Percentiles rank a stretch among this genome's conserved stretches.
Evolutionary conservation across 352 stramenopile species (phyloP).

Genomic region (Pythium dissotocum): DNA sequence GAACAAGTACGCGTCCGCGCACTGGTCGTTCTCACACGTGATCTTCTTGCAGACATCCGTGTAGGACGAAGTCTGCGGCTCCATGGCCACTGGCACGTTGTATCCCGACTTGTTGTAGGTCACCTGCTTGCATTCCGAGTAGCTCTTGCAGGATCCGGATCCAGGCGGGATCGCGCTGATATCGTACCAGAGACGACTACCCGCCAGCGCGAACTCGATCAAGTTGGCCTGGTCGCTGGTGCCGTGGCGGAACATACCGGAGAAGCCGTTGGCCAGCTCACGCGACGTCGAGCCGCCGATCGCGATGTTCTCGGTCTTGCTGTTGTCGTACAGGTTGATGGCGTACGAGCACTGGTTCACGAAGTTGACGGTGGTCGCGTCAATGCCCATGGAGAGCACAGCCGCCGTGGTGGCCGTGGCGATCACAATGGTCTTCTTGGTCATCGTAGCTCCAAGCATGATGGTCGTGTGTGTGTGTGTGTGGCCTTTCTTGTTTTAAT

Average conservation of each 20-base stretch:
- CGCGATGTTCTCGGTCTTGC: conserved; percentile 38
- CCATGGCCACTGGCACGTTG: conserved; percentile 53
- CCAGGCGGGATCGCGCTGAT: conserved; percentile 64
- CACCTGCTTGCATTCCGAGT: conserved; percentile 38
- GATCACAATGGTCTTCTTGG: conserved; percentile 37
- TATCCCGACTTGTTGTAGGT: conserved; percentile 49
- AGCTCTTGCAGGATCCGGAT: conserved; percentile 40
- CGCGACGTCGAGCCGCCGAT: conserved; percentile 36
- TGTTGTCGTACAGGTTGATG: conserved; percentile 66
- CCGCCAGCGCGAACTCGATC: not conserved
- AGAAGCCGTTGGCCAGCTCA: conserved; percentile 31
- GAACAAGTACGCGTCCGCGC: conserved; percentile 61
- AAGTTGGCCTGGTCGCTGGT: conserved; percentile 18
- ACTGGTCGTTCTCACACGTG: conserved; percentile 36
- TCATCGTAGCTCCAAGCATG: conserved; percentile 13
- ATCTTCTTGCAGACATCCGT: conserved; percentile 34
- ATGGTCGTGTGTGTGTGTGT: not conserved
- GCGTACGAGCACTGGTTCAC: conserved; percentile 49
- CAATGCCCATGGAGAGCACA: conserved; percentile 31
- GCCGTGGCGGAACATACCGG: conserved; percentile 47
- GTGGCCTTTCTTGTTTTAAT: not conserved
- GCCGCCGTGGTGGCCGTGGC: conserved; percentile 35
- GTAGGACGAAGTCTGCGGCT: conserved; percentile 33
- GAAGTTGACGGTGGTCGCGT: conserved; percentile 45
- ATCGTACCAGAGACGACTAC: conserved; percentile 45